Evolutionary conservation across 441 rosid genomes (phyloP).

Genomic region (Omphalea diandra): DNA sequence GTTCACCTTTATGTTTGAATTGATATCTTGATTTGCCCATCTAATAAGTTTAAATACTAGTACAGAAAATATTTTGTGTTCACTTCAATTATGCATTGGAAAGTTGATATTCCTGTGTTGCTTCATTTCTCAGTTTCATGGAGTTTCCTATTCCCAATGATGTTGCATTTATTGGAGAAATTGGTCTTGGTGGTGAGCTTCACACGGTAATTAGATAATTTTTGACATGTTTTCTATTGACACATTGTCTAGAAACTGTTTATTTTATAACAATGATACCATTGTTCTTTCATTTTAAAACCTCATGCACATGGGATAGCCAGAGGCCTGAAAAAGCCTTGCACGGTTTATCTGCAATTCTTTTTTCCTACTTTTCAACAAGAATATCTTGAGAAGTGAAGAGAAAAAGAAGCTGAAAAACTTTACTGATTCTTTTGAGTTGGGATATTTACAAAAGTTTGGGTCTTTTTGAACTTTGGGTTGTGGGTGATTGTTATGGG

Average conservation of each 20-base stretch:
- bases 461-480: neutral
- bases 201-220: conserved; percentile 49
- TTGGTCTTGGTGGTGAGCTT: conserved; percentile 85
- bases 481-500: too few species aligned
- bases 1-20: neutral
- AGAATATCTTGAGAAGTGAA: neutral
- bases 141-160: conserved; percentile 82
- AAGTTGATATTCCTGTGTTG: neutral
- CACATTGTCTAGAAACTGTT: too few species aligned
- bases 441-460: neutral
- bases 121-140: conserved; percentile 60
- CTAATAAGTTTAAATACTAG: neutral
- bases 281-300: neutral
- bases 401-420: too few species aligned
- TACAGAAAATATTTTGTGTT: neutral
- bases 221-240: neutral
- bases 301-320: neutral
- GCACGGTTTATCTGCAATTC: neutral
- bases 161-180: conserved; percentile 79
- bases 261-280: neutral
- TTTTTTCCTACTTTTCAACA: neutral
- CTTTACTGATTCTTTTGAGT: neutral
- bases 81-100: neutral
- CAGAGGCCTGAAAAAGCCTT: neutral
- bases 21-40: neutral